Evolutionary conservation across 176 grass and related monocot species (phyloP).

Genomic region (Aechmea fasciata): DNA sequence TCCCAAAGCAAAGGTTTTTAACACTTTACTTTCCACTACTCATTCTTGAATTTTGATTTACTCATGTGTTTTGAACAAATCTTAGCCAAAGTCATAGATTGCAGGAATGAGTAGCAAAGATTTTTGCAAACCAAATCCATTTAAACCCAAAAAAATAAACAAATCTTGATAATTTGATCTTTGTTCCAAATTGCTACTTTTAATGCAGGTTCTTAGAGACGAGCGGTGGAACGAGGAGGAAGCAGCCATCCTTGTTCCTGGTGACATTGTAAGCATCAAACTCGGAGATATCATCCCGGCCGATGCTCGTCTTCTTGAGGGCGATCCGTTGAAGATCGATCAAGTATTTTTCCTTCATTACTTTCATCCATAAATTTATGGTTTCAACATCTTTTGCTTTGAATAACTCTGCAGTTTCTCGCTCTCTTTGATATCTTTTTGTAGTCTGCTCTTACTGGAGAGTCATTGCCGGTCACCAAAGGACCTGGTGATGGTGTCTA

Average conservation of each 20-base stretch:
- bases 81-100: not conserved
- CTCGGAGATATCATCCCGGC: constrained; percentile 71
- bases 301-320: constrained; percentile 67
- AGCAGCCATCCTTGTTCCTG: constrained; percentile 56
- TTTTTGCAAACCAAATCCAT: not conserved
- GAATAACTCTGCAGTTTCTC: not conserved
- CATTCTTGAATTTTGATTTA: not conserved
- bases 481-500: constrained; percentile 64
- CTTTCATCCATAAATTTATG: not conserved
- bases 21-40: not conserved
- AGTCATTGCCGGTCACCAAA: constrained; percentile 65
- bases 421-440: constrained; percentile 1
- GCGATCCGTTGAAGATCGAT: constrained; percentile 78
- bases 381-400: not conserved
- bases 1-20: constrained; percentile 56
- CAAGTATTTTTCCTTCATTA: constrained; percentile 32
- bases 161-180: too few species aligned
- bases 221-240: constrained; percentile 60
- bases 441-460: constrained; percentile 64
- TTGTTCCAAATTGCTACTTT: not conserved
- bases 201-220: constrained; percentile 43
- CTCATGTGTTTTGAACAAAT: not conserved
- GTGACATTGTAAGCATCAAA: constrained; percentile 62
- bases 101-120: not conserved
- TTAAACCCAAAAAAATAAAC: not conserved